A percentile compares a stretch with the other conserved stretches of the same genome.
Evolutionary conservation across 2,329 filamentous ascomycete genomes (phyloP).

Genomic region (Ceratocystis albifundus): DNA sequence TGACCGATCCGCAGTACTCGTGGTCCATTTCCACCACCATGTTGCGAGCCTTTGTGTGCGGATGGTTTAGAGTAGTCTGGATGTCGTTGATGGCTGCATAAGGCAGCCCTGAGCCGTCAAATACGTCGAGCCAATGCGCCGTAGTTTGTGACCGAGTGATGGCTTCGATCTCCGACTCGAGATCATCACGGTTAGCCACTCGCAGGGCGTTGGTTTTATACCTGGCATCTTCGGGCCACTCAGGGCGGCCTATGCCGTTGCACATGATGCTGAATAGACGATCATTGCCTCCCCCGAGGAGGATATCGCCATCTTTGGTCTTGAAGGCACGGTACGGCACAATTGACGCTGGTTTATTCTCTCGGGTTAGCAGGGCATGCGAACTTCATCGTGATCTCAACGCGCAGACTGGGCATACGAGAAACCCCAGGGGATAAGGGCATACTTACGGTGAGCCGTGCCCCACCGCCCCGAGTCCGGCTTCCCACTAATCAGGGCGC

Average conservation of each 20-base stretch:
- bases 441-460: slow-evolving; percentile 70
- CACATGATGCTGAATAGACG: slow-evolving; percentile 55
- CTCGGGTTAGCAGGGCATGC: background rate
- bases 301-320: slow-evolving; percentile 57
- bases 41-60: slow-evolving; percentile 69
- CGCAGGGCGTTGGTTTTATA: slow-evolving; percentile 52
- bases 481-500: slow-evolving; percentile 75
- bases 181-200: slow-evolving; percentile 58
- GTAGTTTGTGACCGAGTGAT: slow-evolving; percentile 69
- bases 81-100: slow-evolving; percentile 91
- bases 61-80: slow-evolving; percentile 68
- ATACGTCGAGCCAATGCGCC: slow-evolving; percentile 70
- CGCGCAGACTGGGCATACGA: background rate
- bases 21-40: slow-evolving; percentile 91
- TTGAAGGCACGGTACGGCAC: slow-evolving; percentile 85
- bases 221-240: slow-evolving; percentile 49
- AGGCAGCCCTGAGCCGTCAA: slow-evolving; percentile 87
- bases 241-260: slow-evolving; percentile 44
- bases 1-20: slow-evolving; percentile 68
- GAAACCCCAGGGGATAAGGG: background rate
- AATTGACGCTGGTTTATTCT: slow-evolving; percentile 60
- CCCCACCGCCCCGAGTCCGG: slow-evolving; percentile 87
- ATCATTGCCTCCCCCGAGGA: slow-evolving; percentile 63
- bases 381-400: background rate
- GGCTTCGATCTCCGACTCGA: slow-evolving; percentile 69